phyloP scores from a whole-genome alignment of 2,329 filamentous ascomycete species.

The Calonectria montana region DNA sequence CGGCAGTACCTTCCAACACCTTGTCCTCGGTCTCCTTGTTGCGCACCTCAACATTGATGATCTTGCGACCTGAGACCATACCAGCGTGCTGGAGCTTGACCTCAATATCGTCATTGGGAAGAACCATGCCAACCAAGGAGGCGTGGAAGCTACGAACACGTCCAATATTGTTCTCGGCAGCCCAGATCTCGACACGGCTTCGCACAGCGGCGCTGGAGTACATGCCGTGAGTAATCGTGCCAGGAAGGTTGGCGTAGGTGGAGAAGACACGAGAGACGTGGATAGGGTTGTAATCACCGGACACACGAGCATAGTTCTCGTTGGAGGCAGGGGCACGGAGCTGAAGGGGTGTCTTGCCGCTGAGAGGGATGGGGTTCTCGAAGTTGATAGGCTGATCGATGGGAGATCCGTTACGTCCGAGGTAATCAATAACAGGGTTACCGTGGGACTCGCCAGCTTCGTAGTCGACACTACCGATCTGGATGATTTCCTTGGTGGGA shows the following conservation, averaged over 20 bases:
- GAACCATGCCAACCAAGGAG: slow-evolving; percentile 96
- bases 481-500: slow-evolving; percentile 95
- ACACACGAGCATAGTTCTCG: slow-evolving; percentile 97
- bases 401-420: slow-evolving; percentile 88
- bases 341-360: slow-evolving; percentile 88
- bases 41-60: slow-evolving; percentile 97
- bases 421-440: slow-evolving; percentile 96
- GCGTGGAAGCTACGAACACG: slow-evolving; percentile 98
- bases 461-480: slow-evolving; percentile 97
- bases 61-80: slow-evolving; percentile 98
- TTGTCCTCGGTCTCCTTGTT: slow-evolving; percentile 98
- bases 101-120: slow-evolving; percentile 94
- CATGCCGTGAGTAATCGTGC: slow-evolving; percentile 99
- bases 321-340: slow-evolving; percentile 95
- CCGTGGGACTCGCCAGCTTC: slow-evolving; percentile 91
- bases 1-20: slow-evolving; percentile 92
- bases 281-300: slow-evolving; percentile 98
- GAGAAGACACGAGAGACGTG: slow-evolving; percentile 98
- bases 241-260: slow-evolving; percentile 92
- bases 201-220: slow-evolving; percentile 97
- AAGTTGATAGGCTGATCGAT: slow-evolving; percentile 98
- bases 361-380: slow-evolving; percentile 95
- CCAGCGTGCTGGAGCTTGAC: slow-evolving; percentile 96
- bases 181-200: slow-evolving; percentile 97
- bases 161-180: slow-evolving; percentile 97